A percentile compares a stretch with the other conserved stretches of the same genome.
Conservation (phyloP, 345 rosid genomes). For the Physaria fendleri region DNA sequence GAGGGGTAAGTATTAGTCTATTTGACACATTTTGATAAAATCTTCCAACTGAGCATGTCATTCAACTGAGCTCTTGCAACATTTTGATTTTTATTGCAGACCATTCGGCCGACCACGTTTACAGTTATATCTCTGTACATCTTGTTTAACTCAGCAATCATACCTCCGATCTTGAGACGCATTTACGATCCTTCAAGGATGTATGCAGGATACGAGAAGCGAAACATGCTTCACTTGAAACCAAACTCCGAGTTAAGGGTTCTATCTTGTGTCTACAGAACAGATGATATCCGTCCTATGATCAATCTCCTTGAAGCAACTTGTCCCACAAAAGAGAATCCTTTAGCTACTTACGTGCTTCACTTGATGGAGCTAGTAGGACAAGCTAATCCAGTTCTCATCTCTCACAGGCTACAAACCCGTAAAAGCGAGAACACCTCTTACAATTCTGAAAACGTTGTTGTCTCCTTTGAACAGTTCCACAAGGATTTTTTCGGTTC, state of each 20-base stretch:
- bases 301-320: constrained; percentile 34
- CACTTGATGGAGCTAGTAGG: constrained; percentile 32
- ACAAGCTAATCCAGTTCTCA: constrained; percentile 21
- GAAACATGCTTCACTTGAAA: constrained; percentile 34
- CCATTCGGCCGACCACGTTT: constrained; percentile 13
- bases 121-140: constrained; percentile 21
- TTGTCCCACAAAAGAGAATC: constrained; percentile 16
- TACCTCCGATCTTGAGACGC: constrained; percentile 19
- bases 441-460: constrained; percentile 19
- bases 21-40: background rate
- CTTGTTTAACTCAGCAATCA: constrained; percentile 22
- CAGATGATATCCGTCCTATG: constrained; percentile 29
- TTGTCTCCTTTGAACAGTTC: constrained; percentile 25
- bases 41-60: background rate
- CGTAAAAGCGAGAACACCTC: constrained; percentile 4
- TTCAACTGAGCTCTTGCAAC: background rate
- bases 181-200: constrained; percentile 41
- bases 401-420: constrained; percentile 26
- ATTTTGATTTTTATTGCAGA: constrained; percentile 12
- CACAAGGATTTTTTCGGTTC: constrained; percentile 15
- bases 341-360: constrained; percentile 16
- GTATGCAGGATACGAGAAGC: constrained; percentile 41
- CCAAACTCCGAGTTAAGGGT: constrained; percentile 32
- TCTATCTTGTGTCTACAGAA: constrained; percentile 42
- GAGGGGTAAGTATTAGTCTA: constrained; percentile 18